phyloP scores from a whole-genome alignment of 1,284 basidiomycete species.

The Sporisorium reilianum region DNA sequence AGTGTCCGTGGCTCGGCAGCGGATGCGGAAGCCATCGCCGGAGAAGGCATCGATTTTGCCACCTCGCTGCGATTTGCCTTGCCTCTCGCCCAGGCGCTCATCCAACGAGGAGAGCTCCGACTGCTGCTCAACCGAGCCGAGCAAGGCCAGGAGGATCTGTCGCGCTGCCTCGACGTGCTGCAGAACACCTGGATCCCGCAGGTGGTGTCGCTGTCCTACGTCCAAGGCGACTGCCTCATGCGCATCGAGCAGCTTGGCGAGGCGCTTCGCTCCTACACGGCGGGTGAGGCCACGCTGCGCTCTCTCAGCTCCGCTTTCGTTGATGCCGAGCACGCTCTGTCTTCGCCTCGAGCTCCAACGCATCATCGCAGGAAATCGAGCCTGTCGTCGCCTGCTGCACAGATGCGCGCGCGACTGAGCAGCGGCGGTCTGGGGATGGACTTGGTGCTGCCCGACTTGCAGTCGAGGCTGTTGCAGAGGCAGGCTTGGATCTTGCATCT shows the following conservation, averaged over 20 bases:
- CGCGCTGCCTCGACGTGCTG: conserved; percentile 42
- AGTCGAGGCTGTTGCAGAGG: conserved; percentile 47
- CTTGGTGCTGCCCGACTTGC: conserved; percentile 47
- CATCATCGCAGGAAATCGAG: conserved; percentile 31
- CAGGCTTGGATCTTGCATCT: conserved; percentile 58
- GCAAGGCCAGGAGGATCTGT: conserved; percentile 52
- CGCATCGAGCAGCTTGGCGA: conserved; percentile 41
- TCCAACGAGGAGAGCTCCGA: conserved; percentile 52
- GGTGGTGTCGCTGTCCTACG: conserved; percentile 40
- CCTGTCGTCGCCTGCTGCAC: conserved; percentile 14
- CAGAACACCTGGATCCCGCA: conserved; percentile 48
- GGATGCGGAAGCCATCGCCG: conserved; percentile 61
- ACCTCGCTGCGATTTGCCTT: conserved; percentile 38
- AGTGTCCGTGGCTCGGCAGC: conserved; percentile 57
- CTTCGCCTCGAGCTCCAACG: conserved; percentile 21
- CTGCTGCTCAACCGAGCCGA: conserved; percentile 41
- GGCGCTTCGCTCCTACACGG: conserved; percentile 42
- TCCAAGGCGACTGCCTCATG: conserved; percentile 54
- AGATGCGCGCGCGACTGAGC: conserved; percentile 25
- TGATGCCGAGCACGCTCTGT: conserved; percentile 33
- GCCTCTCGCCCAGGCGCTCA: conserved; percentile 40
- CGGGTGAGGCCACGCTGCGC: conserved; percentile 47
- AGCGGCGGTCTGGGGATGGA: conserved; percentile 19
- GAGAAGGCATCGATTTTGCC: conserved; percentile 59
- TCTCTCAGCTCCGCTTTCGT: conserved; percentile 38